phyloP scores from a whole-genome alignment of 2,329 filamentous ascomycete genomes.

The Nemania abortiva region DNA sequence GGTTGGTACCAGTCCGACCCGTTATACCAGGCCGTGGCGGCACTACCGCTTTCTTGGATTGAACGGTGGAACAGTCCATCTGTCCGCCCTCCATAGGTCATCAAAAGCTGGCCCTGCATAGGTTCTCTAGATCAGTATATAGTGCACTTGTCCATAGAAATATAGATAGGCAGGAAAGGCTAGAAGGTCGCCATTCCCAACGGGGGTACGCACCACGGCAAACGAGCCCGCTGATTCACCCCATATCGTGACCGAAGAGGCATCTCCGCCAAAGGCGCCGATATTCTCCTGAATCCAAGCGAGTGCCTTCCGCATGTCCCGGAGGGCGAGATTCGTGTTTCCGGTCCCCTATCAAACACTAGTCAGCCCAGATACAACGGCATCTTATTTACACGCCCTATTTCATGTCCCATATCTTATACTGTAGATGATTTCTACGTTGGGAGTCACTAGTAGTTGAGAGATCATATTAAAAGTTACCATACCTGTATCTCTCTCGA shows the following conservation, averaged over 20 bases:
- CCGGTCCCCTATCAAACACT: slow-evolving; percentile 43
- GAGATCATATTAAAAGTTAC: not conserved
- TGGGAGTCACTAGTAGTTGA: too few species aligned
- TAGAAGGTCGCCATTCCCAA: not conserved
- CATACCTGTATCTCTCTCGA: slow-evolving; percentile 47
- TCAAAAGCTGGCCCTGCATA: slow-evolving; percentile 45
- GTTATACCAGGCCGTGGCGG: slow-evolving; percentile 53
- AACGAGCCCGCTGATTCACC: slow-evolving; percentile 51
- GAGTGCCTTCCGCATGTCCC: slow-evolving; percentile 48
- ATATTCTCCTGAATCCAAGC: slow-evolving; percentile 50
- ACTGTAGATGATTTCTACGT: not conserved
- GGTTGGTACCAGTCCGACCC: slow-evolving; percentile 58
- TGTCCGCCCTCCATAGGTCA: slow-evolving; percentile 47
- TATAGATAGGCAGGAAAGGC: too few species aligned
- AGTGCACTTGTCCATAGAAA: not conserved
- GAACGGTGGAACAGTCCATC: slow-evolving; percentile 48
- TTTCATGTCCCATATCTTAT: not conserved
- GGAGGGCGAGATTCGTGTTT: slow-evolving; percentile 47
- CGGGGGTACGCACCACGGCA: slow-evolving; percentile 44
- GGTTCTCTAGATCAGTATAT: slow-evolving; percentile 11
- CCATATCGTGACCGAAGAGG: slow-evolving; percentile 50
- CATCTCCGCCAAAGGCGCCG: slow-evolving; percentile 46
- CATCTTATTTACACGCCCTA: not conserved
- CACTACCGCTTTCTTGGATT: slow-evolving; percentile 50
- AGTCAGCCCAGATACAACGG: not conserved